Evolutionary conservation across 2,329 filamentous ascomycete species (phyloP).

Genomic region (Exophiala sp.): DNA sequence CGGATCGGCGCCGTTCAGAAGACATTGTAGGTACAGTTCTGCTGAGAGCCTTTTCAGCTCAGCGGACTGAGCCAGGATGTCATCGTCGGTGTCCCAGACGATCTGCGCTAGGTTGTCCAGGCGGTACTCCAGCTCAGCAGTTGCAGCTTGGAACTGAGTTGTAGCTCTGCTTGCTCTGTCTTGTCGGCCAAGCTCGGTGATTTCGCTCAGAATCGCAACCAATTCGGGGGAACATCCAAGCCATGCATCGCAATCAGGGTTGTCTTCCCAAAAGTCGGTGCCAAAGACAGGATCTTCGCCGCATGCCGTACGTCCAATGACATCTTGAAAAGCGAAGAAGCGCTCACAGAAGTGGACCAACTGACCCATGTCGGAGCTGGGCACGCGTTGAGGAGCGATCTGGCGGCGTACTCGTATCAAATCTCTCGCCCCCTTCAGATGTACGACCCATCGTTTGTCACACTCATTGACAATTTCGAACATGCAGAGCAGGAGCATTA

Average conservation of each 20-base stretch:
- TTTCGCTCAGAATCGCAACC: constrained; percentile 46
- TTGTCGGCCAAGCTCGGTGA: constrained; percentile 45
- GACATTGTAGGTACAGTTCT: constrained; percentile 46
- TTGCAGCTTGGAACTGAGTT: constrained; percentile 31
- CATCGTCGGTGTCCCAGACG: constrained; percentile 32
- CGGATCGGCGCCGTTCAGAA: constrained; percentile 43
- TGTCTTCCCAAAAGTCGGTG: constrained; percentile 45
- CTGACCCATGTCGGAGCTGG: background rate
- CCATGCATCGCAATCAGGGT: constrained; percentile 43
- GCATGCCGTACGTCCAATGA: constrained; percentile 51
- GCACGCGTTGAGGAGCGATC: background rate
- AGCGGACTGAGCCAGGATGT: constrained; percentile 36
- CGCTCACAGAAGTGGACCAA: constrained; percentile 33
- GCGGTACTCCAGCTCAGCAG: constrained; percentile 35
- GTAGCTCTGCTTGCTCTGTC: background rate
- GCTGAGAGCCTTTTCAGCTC: constrained; percentile 45
- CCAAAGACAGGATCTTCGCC: constrained; percentile 48
- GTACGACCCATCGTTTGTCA: constrained; percentile 47
- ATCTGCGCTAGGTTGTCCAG: constrained; percentile 36
- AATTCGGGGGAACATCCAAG: constrained; percentile 50
- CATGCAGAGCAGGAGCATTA: constrained; percentile 48
- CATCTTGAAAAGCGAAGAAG: constrained; percentile 52
- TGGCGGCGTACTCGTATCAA: constrained; percentile 42
- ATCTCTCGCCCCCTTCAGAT: constrained; percentile 47
- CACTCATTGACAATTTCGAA: constrained; percentile 46